These are phyloP conservation scores for Talaromyces piceae DNA, from an alignment of 2,329 filamentous ascomycete genomes.

Conservation along the genomic window DNA sequence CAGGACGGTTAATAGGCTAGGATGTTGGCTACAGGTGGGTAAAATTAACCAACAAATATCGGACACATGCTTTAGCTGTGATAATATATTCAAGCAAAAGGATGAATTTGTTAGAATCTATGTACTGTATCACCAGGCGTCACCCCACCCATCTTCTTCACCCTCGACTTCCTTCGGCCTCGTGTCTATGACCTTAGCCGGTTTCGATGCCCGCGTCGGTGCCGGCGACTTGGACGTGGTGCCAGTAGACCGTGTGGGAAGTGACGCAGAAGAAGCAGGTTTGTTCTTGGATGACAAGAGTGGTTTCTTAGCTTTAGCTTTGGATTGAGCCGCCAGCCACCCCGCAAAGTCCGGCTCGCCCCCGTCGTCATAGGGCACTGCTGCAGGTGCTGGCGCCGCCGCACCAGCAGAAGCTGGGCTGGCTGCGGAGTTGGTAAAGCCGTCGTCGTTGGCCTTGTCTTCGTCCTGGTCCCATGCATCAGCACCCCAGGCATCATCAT, in stretches of 20 bases:
- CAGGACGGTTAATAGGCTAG: no score
- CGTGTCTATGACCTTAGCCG: constrained; percentile 61
- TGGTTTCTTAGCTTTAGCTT: constrained; percentile 63
- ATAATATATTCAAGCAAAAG: no score
- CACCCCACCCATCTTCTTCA: constrained; percentile 42
- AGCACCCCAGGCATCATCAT: constrained; percentile 37
- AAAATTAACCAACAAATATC: no score
- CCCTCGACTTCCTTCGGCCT: constrained; percentile 45
- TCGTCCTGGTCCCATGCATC: constrained; percentile 68
- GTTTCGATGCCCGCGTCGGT: constrained; percentile 34
- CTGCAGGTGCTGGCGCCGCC: constrained; percentile 23
- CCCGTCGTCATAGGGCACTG: constrained; percentile 66
- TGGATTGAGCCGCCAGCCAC: constrained; percentile 81
- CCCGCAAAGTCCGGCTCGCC: constrained; percentile 92
- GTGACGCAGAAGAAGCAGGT: constrained; percentile 29
- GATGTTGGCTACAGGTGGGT: no score
- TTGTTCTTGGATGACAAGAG: constrained; percentile 72
- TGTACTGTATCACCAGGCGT: constrained; percentile 30
- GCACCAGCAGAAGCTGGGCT: constrained; percentile 23
- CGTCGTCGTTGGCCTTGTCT: constrained; percentile 29
- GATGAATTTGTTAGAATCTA: no score
- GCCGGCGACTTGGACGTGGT: constrained; percentile 29
- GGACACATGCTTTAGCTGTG: no score
- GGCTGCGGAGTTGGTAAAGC: constrained; percentile 37
- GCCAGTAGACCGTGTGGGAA: constrained; percentile 27